These are phyloP conservation scores for Diaporthe vaccinii DNA, from an alignment of 2,329 filamentous ascomycete species.

Conservation along the genomic window DNA sequence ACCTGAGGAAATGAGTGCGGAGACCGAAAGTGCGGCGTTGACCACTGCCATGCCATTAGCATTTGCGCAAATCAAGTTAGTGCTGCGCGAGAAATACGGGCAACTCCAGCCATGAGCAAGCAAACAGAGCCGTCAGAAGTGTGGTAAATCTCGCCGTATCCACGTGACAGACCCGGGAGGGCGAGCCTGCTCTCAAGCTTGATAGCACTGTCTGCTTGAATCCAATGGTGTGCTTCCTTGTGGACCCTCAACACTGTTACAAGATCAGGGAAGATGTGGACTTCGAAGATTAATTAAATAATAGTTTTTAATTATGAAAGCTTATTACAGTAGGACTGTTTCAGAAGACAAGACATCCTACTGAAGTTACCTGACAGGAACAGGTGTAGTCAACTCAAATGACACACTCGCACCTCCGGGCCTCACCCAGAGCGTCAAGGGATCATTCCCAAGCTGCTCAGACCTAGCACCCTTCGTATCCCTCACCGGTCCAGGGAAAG, in stretches of 20 bases:
- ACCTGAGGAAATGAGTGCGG: neutral
- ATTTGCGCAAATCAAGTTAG: neutral
- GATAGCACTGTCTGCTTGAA: neutral
- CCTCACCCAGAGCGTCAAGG: neutral
- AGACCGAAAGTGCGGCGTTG: neutral
- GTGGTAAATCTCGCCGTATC: neutral
- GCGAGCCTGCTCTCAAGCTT: neutral
- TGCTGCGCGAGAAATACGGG: neutral
- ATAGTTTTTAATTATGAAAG: neutral
- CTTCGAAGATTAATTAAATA: neutral
- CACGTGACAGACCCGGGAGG: neutral
- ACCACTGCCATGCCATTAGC: neutral
- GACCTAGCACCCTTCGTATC: conserved; percentile 12
- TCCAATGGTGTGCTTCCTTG: neutral
- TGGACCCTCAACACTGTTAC: neutral
- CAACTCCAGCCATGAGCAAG: neutral
- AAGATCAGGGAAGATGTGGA: too few species aligned
- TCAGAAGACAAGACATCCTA: neutral
- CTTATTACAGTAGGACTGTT: too few species aligned
- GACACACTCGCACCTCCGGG: neutral
- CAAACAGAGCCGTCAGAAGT: neutral
- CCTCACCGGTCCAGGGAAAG: conserved; percentile 10
- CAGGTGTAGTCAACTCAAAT: conserved; percentile 6
- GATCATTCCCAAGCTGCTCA: conserved; percentile 19
- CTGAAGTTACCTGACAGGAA: neutral